phyloP scores from a whole-genome alignment of 1,139 yeast species.

The Hyphopichia wangnamkhiaoensis region DNA sequence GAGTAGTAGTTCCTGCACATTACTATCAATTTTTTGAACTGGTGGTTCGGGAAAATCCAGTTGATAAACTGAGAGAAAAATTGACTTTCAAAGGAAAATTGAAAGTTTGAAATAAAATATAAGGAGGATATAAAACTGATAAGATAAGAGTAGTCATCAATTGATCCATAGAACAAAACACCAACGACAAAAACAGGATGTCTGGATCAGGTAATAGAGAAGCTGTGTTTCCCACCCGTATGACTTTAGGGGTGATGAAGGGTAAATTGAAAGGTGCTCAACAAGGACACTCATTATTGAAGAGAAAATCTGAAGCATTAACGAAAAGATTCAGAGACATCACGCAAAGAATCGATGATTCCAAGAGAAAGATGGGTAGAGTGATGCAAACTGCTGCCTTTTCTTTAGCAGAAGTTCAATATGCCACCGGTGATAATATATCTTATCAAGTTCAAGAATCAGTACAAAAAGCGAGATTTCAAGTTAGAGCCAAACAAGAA shows the following conservation, averaged over 20 bases:
- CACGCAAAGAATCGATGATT: constrained; percentile 90
- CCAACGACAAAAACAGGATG: no score
- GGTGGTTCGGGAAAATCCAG: not conserved
- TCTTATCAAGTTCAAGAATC: constrained; percentile 95
- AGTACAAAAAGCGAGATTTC: constrained; percentile 86
- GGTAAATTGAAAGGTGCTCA: constrained; percentile 95
- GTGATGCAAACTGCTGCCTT: constrained; percentile 99
- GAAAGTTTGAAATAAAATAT: not conserved
- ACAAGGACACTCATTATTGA: constrained; percentile 90
- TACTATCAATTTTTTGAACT: no score
- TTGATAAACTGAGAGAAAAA: not conserved
- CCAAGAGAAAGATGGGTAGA: constrained; percentile 96
- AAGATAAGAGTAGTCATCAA: no score
- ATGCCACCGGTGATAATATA: constrained; percentile 95
- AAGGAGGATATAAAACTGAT: not conserved
- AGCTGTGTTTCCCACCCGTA: constrained; percentile 93
- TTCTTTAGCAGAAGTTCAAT: constrained; percentile 93
- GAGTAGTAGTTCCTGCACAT: not conserved
- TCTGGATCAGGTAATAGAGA: constrained; percentile 64
- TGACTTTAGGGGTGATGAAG: constrained; percentile 96
- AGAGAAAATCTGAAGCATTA: constrained; percentile 94
- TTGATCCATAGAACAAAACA: no score
- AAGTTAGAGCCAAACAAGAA: constrained; percentile 89
- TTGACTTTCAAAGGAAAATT: not conserved
- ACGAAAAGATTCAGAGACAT: constrained; percentile 96